These are phyloP conservation scores for Amanita polypyramis DNA, from an alignment of 768 basidiomycete species.

Conservation along the genomic window DNA sequence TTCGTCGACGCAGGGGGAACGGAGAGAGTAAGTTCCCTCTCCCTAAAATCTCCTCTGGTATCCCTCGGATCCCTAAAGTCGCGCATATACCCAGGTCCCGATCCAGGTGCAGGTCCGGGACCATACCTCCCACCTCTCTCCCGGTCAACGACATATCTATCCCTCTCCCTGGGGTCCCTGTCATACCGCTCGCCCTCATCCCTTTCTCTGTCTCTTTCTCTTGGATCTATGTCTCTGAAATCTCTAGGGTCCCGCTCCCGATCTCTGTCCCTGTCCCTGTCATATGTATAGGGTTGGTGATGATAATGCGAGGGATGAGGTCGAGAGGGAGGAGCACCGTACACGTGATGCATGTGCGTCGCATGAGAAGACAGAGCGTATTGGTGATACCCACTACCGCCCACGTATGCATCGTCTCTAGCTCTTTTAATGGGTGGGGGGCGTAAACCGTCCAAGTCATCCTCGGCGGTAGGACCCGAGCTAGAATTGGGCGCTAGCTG, in stretches of 20 bases:
- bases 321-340: neutral
- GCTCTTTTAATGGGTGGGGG: neutral
- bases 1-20: too few relatives aligned
- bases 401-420: neutral
- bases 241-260: neutral
- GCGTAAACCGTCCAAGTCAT: neutral
- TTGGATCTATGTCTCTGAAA: neutral
- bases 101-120: neutral
- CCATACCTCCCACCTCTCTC: neutral
- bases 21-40: too few relatives aligned
- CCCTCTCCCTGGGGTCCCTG: neutral
- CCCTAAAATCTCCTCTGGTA: neutral
- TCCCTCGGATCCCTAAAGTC: neutral
- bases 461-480: neutral
- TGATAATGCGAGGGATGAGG: neutral
- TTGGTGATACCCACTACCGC: neutral
- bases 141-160: neutral
- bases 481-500: neutral
- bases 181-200: neutral
- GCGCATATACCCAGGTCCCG: neutral
- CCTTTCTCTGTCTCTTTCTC: too few relatives aligned
- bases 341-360: neutral
- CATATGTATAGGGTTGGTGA: neutral
- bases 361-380: neutral
- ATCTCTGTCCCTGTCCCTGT: constrained; percentile 1